Conservation (phyloP, 2,329 filamentous ascomycete genomes). For the Emydomyces testavorans region DNA sequence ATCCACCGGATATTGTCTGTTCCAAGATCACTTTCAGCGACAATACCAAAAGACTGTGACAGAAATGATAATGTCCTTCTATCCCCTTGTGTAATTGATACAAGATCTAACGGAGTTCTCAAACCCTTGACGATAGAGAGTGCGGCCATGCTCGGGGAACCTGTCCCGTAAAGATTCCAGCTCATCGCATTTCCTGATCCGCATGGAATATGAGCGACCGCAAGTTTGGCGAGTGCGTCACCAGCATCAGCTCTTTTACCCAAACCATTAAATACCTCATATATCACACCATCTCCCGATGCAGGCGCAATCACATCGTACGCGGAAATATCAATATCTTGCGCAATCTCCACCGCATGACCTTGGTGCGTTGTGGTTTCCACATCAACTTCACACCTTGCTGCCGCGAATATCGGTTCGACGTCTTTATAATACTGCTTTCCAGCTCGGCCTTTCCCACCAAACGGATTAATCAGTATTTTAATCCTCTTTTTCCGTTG, state of each 20-base stretch:
- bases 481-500: constrained; percentile 67
- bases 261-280: constrained; percentile 92
- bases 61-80: constrained; percentile 71
- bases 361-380: constrained; percentile 59
- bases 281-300: constrained; percentile 81
- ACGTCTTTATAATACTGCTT: constrained; percentile 64
- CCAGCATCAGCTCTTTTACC: constrained; percentile 63
- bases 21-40: constrained; percentile 79
- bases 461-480: constrained; percentile 81
- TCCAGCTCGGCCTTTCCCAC: constrained; percentile 65
- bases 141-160: constrained; percentile 62
- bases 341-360: constrained; percentile 66
- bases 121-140: constrained; percentile 78
- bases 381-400: constrained; percentile 63
- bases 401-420: constrained; percentile 71
- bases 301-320: constrained; percentile 82
- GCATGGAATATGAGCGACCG: constrained; percentile 78
- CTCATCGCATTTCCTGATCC: constrained; percentile 92
- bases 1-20: constrained; percentile 93
- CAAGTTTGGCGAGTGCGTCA: constrained; percentile 61
- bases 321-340: constrained; percentile 61
- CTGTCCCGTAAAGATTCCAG: constrained; percentile 75
- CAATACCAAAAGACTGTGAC: constrained; percentile 77
- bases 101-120: constrained; percentile 70
- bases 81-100: constrained; percentile 74